Base-by-base conservation (phyloP, 352 stramenopile genomes). In the Phytophthora megakarya region DNA sequence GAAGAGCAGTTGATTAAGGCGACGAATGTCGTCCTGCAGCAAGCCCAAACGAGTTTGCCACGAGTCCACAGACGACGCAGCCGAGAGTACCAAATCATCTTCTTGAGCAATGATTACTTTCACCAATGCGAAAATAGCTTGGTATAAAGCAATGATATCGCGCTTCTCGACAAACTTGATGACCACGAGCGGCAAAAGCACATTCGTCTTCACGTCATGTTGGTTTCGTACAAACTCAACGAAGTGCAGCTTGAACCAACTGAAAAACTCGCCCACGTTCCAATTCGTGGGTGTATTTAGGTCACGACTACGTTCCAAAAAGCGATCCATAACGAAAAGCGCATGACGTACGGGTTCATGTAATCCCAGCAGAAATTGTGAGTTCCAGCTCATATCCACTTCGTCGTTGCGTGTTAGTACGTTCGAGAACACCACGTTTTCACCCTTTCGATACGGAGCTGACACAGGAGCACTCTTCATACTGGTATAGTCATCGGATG, bases 321-420 rank as follows among this genome's bases (percentile, higher is more conserved):
- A 95, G 25, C 84, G 73, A 64, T 95, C 84, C n/a, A 90, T 92
- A 15, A 95, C 84, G 37, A 78, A 95, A 0, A 95, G 67, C 33
- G 86, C 86, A 47, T 95, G 86, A 12, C 86, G 86, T 49, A 95
- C 68, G 10, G 86, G 86, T 58, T 95, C 86, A 48, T 95, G 86
- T 18, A 95, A 60, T 1, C 80, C 81, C 10, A 95, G 70, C 18
- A 95, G 22, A 57, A 95, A 92, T 25, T 85, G 75, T 16, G 81
- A 81, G 44, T 85, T 84, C 86, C 86, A 95, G 71, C 73, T 91
- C 68, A 73, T 77, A 39, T 86, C 67, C 13, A 86, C 71, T 43
- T 89, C 69, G 11, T 77, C 63, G 18, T 80, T 65, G 23, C 56
- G 32, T 9, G 76, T 74, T 3, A 93, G 72, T 23, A 92, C 81